Evolutionary conservation across 2,329 filamentous ascomycete species (phyloP), one percentile per base, ranked within the genome.

Genomic region (Furcasterigmium sp.): DNA sequence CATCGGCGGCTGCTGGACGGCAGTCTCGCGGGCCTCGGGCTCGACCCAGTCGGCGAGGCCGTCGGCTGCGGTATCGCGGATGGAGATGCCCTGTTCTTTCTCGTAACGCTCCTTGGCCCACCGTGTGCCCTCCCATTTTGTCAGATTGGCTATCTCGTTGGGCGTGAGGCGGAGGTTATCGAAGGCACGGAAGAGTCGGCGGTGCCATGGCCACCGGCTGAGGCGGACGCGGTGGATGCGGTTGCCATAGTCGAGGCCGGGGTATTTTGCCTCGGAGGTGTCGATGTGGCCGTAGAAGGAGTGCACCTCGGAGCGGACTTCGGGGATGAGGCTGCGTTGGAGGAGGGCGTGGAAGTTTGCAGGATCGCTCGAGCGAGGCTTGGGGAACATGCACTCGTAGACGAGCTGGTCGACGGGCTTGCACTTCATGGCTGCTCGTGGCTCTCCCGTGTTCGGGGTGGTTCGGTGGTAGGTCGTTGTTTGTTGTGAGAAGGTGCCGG

Each of bases 31-130:
- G 25, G 53, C 50, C 34, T 53, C 51, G 11, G 68, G 71, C 42
- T 76, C 70, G 18, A 80, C 68, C 75, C 76, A 89, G 46, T 78
- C 73, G 4, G 69, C 66, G 45, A 91, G 82, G 19, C 77, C 82
- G 53, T 87, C 82, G 41, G 76, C 78, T 2, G 85, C 83, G 6
- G 86, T 89, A 57, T 91, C 87, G 38, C 68, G 64, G 49, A 91
- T 88, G 23, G 65, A 66, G 46, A 85, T 74, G 26, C 81, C 81
- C 55, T 89, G 84, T 56, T 91, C 86, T 45, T 76, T 75, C 68
- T 91, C 86, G 57, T 82, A 91, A 43, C 85, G 78, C 58, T 90
- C 84, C 58, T 89, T 84, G 48, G 87, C 87, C 86, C 86, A 91
- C 48, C 83, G 81, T 9, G 86, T 91, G 45, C 86, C 86, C 67